Evolutionary conservation across 768 basidiomycete species (phyloP).

Genomic region (Podaxis sp.): DNA sequence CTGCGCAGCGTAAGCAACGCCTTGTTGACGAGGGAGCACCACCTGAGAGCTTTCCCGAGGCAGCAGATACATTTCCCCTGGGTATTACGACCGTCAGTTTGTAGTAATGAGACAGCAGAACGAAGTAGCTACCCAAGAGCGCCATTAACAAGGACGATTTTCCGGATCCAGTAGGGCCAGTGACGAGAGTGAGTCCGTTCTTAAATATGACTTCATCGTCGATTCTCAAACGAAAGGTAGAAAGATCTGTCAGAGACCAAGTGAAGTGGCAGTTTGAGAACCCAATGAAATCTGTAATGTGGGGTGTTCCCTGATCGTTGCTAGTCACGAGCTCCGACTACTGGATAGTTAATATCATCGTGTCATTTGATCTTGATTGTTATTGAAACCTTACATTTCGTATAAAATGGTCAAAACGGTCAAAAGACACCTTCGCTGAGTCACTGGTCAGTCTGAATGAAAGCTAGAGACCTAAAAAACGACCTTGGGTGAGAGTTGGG

Average conservation of each 20-base stretch:
- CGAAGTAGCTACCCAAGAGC: conserved; percentile 17
- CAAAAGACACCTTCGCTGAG: conserved; percentile 61
- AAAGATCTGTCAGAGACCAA: conserved; percentile 46
- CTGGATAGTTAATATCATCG: not conserved
- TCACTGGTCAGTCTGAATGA: not conserved
- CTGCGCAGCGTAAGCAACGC: conserved; percentile 77
- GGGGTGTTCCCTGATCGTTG: not conserved
- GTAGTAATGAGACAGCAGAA: not conserved
- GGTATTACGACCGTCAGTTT: not conserved
- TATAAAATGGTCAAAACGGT: conserved; percentile 47
- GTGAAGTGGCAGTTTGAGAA: conserved; percentile 55
- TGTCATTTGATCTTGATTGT: not conserved
- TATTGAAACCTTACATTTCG: conserved; percentile 27
- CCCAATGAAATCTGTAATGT: conserved; percentile 30
- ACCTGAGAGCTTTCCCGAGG: conserved; percentile 54
- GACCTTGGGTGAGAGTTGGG: conserved; percentile 22
- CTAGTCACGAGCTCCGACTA: not conserved
- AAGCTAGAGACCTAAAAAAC: not conserved
- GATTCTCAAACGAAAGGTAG: conserved; percentile 50
- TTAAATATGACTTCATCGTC: conserved; percentile 58
- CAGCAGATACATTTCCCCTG: conserved; percentile 63
- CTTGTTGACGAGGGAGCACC: conserved; percentile 61
- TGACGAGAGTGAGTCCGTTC: conserved; percentile 52
- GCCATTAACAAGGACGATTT: conserved; percentile 46
- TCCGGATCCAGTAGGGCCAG: conserved; percentile 60